These are phyloP conservation scores for Monosporascus ibericus DNA, from an alignment of 2,329 filamentous ascomycete genomes.

Conservation along the genomic window DNA sequence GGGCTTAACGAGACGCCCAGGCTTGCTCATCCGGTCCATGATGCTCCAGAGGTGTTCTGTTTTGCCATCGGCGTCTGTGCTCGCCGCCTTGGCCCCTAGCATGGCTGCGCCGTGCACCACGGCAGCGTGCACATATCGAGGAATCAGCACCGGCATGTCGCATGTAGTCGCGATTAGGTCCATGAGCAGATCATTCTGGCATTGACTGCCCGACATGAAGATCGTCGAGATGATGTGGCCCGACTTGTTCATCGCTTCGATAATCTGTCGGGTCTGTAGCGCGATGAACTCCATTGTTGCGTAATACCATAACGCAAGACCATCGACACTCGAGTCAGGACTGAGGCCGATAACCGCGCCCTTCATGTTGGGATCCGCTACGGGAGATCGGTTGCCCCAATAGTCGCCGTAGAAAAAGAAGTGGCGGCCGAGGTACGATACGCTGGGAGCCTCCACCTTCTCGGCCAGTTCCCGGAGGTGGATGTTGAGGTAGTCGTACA, in stretches of 20 bases:
- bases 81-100: slow-evolving; percentile 96
- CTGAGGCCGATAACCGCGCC: slow-evolving; percentile 82
- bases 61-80: slow-evolving; percentile 66
- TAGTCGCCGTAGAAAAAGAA: slow-evolving; percentile 99
- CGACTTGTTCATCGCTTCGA: slow-evolving; percentile 85
- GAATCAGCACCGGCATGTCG: slow-evolving; percentile 87
- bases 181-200: slow-evolving; percentile 92
- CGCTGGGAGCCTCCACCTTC: slow-evolving; percentile 62
- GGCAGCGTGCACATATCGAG: slow-evolving; percentile 87
- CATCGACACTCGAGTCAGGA: slow-evolving; percentile 79
- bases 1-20: slow-evolving; percentile 76
- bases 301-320: slow-evolving; percentile 88
- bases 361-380: slow-evolving; percentile 90
- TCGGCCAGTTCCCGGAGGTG: slow-evolving; percentile 73
- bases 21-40: slow-evolving; percentile 97
- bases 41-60: slow-evolving; percentile 91
- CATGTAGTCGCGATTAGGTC: slow-evolving; percentile 84
- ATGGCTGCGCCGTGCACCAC: slow-evolving; percentile 98
- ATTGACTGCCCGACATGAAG: slow-evolving; percentile 98
- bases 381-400: slow-evolving; percentile 91
- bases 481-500: slow-evolving; percentile 91
- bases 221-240: slow-evolving; percentile 87
- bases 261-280: slow-evolving; percentile 91
- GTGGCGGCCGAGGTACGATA: slow-evolving; percentile 84
- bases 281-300: slow-evolving; percentile 97